Percentiles rank a stretch among this genome's conserved stretches.
Evolutionary conservation across 2,329 filamentous ascomycete species (phyloP).

Genomic region (Fusarium citri): DNA sequence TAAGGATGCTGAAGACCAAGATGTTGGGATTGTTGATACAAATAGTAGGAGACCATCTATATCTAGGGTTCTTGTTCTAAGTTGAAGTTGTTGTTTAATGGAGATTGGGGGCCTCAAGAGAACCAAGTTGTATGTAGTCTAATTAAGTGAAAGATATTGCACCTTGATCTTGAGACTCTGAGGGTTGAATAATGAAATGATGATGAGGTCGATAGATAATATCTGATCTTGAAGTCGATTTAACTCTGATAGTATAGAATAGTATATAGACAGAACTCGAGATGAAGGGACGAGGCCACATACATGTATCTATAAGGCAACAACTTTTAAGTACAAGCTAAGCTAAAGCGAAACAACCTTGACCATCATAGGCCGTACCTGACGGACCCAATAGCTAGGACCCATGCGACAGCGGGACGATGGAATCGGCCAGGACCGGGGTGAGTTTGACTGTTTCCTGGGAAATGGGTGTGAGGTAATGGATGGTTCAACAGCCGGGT

Average conservation of each 20-base stretch:
- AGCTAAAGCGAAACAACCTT: constrained; percentile 13
- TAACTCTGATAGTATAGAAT: constrained; percentile 20
- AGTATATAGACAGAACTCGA: constrained; percentile 20
- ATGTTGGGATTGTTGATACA: constrained; percentile 2
- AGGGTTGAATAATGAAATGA: constrained; percentile 3
- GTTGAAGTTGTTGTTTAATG: not conserved
- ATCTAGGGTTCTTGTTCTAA: constrained; percentile 8
- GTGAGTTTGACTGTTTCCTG: constrained; percentile 18
- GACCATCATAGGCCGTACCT: constrained; percentile 32
- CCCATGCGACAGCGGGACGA: constrained; percentile 43
- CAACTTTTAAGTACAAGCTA: constrained; percentile 22
- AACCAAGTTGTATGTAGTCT: not conserved
- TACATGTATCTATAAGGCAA: constrained; percentile 37
- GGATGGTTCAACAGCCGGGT: constrained; percentile 31
- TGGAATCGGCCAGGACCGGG: constrained; percentile 41
- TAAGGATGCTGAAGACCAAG: constrained; percentile 4
- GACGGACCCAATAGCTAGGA: constrained; percentile 27
- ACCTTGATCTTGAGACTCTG: not conserved
- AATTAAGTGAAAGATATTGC: not conserved
- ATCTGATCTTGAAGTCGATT: constrained; percentile 4
- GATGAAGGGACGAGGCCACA: constrained; percentile 35
- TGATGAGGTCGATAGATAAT: constrained; percentile 16
- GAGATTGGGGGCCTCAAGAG: constrained; percentile 1
- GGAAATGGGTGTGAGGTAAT: constrained; percentile 20
- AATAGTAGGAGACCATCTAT: constrained; percentile 2